Evolutionary conservation across 2,329 filamentous ascomycete genomes (phyloP).

Genomic region (Aureobasidium sp.): DNA sequence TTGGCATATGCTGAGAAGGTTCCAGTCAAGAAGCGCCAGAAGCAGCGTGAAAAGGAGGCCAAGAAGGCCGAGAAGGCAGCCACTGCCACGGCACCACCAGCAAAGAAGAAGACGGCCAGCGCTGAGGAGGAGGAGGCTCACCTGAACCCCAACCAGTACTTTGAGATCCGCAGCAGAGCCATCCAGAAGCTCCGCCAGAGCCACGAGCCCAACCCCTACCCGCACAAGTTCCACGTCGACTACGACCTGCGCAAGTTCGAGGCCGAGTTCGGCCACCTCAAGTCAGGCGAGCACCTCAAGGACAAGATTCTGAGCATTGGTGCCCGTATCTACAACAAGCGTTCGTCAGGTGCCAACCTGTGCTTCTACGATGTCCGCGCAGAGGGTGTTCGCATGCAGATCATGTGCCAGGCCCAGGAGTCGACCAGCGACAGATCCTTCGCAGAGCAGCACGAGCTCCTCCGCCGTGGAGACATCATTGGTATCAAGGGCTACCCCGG

Average conservation of each 20-base stretch:
- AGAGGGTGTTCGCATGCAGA: constrained; percentile 73
- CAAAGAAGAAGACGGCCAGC: constrained; percentile 53
- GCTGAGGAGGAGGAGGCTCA: constrained; percentile 63
- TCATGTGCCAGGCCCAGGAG: constrained; percentile 85
- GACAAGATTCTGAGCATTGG: constrained; percentile 71
- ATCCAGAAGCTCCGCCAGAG: constrained; percentile 70
- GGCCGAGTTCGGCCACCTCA: constrained; percentile 69
- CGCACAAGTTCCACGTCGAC: constrained; percentile 86
- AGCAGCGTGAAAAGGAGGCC: constrained; percentile 78
- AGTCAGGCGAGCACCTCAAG: constrained; percentile 77
- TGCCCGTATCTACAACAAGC: constrained; percentile 83
- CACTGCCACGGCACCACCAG: constrained; percentile 50
- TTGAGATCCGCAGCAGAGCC: constrained; percentile 83
- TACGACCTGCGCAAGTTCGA: constrained; percentile 77
- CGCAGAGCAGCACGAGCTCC: constrained; percentile 78
- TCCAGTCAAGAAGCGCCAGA: constrained; percentile 84
- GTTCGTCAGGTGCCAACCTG: constrained; percentile 73
- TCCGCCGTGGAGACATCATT: constrained; percentile 88
- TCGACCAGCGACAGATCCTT: constrained; percentile 64
- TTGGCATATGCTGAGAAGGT: constrained; percentile 23
- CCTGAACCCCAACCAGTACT: constrained; percentile 79
- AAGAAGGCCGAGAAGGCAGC: constrained; percentile 85
- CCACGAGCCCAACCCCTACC: constrained; percentile 76
- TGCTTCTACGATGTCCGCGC: constrained; percentile 83
- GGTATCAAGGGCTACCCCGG: constrained; percentile 80